Evolutionary conservation across 495 filamentous ascomycete genomes (phyloP).

Genomic region (Aspergillus sparsus): DNA sequence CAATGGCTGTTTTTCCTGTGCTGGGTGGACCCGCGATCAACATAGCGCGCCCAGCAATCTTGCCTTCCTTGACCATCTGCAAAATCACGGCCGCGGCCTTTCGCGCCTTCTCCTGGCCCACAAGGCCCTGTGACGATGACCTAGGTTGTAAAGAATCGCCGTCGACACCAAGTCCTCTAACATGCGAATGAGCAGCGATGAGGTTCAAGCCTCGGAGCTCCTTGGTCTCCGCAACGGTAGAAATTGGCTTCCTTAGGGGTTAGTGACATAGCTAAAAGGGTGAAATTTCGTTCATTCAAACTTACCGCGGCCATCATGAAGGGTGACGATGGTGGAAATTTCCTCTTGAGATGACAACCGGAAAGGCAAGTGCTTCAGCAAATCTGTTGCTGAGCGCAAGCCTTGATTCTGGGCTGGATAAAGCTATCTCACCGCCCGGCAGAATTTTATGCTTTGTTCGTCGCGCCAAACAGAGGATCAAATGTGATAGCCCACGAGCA

Average conservation of each 20-base stretch:
- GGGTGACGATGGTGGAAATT: constrained; percentile 6
- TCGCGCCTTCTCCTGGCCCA: constrained; percentile 93
- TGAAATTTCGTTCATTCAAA: not conserved
- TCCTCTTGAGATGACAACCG: constrained; percentile 5
- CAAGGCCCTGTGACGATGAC: constrained; percentile 86
- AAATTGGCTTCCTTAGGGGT: constrained; percentile 64
- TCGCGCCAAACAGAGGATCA: constrained; percentile 7
- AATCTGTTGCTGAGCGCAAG: constrained; percentile 19
- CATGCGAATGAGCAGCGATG: constrained; percentile 97
- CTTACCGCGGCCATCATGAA: constrained; percentile 46
- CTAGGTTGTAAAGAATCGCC: constrained; percentile 86
- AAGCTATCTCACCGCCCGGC: constrained; percentile 31
- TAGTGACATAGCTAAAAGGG: constrained; percentile 16
- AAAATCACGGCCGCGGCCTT: constrained; percentile 94
- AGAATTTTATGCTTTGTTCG: constrained; percentile 19
- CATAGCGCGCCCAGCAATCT: constrained; percentile 94
- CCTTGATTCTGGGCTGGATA: constrained; percentile 18
- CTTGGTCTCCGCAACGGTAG: constrained; percentile 90
- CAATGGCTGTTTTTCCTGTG: constrained; percentile 97
- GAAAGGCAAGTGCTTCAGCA: constrained; percentile 6
- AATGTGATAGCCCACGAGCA: constrained; percentile 2
- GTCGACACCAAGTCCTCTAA: constrained; percentile 92
- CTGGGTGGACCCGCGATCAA: constrained; percentile 96
- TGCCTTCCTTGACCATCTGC: constrained; percentile 98
- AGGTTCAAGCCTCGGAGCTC: constrained; percentile 93